Conservation (phyloP, 345 rosid genomes). For the Carallia brachiata region DNA sequence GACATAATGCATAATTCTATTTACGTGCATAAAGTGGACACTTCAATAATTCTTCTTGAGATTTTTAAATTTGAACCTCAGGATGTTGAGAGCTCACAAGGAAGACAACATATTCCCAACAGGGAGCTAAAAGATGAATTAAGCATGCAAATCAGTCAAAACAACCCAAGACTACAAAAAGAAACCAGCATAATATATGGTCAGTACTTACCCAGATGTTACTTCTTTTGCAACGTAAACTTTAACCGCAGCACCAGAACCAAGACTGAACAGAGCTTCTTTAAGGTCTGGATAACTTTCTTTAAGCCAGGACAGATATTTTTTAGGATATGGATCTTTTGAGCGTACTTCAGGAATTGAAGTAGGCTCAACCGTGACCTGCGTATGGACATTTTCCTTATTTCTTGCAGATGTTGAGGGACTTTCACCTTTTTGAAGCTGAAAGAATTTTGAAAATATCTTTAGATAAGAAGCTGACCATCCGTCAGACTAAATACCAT, state of each 20-base stretch:
- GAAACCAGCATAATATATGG: not conserved
- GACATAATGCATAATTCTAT: too few relatives aligned
- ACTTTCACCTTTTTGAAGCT: too few relatives aligned
- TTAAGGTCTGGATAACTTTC: conserved; percentile 49
- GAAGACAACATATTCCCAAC: not conserved
- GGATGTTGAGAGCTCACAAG: too few relatives aligned
- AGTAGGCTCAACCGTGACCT: conserved; percentile 18
- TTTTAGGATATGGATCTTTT: conserved; percentile 73
- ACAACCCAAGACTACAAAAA: too few relatives aligned
- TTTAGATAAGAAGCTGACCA: too few relatives aligned
- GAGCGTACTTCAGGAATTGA: conserved; percentile 58
- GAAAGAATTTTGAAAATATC: too few relatives aligned
- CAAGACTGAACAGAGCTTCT: conserved; percentile 80
- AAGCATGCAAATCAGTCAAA: too few relatives aligned
- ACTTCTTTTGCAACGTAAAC: conserved; percentile 75
- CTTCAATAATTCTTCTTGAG: too few relatives aligned
- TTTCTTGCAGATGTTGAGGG: conserved; percentile 48
- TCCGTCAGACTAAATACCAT: not conserved
- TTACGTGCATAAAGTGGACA: too few relatives aligned
- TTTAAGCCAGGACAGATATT: not conserved
- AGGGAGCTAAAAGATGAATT: not conserved
- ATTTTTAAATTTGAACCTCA: too few relatives aligned
- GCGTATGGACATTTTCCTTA: too few relatives aligned
- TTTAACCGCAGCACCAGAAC: conserved; percentile 84
- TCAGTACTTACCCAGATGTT: conserved; percentile 72